These are phyloP conservation scores for Chlorencoelia australis DNA, from an alignment of 2,329 filamentous ascomycete species.

Conservation along the genomic window DNA sequence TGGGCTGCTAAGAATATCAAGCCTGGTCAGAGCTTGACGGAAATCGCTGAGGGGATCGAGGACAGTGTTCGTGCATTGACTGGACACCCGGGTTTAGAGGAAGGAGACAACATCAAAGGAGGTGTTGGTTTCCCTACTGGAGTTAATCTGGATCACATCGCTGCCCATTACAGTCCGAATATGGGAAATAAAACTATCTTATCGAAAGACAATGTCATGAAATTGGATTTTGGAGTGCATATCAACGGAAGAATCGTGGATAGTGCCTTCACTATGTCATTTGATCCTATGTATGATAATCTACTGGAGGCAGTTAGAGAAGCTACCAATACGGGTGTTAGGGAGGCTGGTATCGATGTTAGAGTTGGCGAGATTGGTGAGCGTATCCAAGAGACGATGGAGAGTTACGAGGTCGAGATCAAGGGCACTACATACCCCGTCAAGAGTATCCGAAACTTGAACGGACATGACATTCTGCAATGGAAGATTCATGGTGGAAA, in stretches of 20 bases:
- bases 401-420: conserved; percentile 49
- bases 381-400: conserved; percentile 52
- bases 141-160: conserved; percentile 73
- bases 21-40: conserved; percentile 69
- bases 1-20: conserved; percentile 74
- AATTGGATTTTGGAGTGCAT: conserved; percentile 63
- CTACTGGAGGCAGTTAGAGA: conserved; percentile 56
- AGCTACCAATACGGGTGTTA: conserved; percentile 66
- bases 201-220: conserved; percentile 59
- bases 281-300: conserved; percentile 59
- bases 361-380: conserved; percentile 59
- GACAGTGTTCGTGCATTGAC: conserved; percentile 68
- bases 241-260: conserved; percentile 63
- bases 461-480: conserved; percentile 74
- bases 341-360: conserved; percentile 86
- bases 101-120: conserved; percentile 67
- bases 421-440: conserved; percentile 41
- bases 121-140: conserved; percentile 85
- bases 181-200: conserved; percentile 70
- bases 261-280: conserved; percentile 60
- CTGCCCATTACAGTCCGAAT: conserved; percentile 81
- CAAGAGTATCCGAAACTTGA: conserved; percentile 44
- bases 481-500: conserved; percentile 90
- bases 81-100: conserved; percentile 64
- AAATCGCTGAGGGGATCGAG: conserved; percentile 83